Percentiles rank a stretch among this genome's conserved stretches.
Conservation (phyloP, 2,329 filamentous ascomycete genomes). For the Xylariales sp. region DNA sequence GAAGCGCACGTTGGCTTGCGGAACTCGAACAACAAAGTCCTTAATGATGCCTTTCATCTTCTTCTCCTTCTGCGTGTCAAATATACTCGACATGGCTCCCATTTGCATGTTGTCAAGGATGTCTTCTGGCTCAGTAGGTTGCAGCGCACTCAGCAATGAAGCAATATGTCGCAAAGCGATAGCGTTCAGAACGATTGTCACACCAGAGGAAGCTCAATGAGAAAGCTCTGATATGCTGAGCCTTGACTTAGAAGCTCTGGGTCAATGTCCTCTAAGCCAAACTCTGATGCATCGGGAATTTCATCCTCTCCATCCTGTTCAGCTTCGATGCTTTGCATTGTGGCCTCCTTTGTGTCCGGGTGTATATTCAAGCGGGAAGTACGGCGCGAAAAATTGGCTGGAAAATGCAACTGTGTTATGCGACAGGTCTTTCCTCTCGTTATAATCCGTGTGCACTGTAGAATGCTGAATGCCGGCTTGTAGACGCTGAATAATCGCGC, state of each 20-base stretch:
- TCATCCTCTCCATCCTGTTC: slow-evolving; percentile 31
- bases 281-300: slow-evolving; percentile 35
- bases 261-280: slow-evolving; percentile 59
- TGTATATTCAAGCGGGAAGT: slow-evolving; percentile 69
- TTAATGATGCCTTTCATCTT: slow-evolving; percentile 60
- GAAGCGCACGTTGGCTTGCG: slow-evolving; percentile 65
- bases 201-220: slow-evolving; percentile 69
- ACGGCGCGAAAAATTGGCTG: slow-evolving; percentile 73
- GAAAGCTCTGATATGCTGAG: slow-evolving; percentile 64
- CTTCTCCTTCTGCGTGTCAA: slow-evolving; percentile 61
- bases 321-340: slow-evolving; percentile 38
- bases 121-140: slow-evolving; percentile 66
- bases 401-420: slow-evolving; percentile 66
- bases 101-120: slow-evolving; percentile 83
- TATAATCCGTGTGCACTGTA: slow-evolving; percentile 40
- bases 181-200: slow-evolving; percentile 70
- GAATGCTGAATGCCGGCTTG: slow-evolving; percentile 42
- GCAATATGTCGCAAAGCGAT: slow-evolving; percentile 62
- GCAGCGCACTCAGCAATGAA: slow-evolving; percentile 61
- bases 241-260: slow-evolving; percentile 54
- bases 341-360: slow-evolving; percentile 63
- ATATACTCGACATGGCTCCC: slow-evolving; percentile 66
- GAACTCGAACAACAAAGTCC: slow-evolving; percentile 67
- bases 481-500: slow-evolving; percentile 41
- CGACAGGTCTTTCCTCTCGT: slow-evolving; percentile 34